Percentiles rank a stretch among this genome's conserved stretches.
Evolutionary conservation across 305 asterid species (phyloP).

Genomic region (Solanum hybrid): DNA sequence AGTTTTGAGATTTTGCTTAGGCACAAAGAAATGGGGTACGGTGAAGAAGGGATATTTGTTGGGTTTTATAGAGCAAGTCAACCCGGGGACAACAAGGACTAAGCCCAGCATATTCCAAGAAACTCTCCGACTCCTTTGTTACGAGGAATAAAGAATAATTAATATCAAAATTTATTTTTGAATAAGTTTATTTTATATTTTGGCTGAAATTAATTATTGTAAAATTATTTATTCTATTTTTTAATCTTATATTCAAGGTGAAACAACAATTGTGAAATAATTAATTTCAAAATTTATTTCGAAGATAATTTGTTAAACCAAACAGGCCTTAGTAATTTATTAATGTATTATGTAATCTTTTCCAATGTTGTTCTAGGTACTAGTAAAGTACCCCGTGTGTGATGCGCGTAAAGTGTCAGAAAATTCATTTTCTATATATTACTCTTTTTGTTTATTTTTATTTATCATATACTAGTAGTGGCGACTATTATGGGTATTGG

Average conservation of each 20-base stretch:
- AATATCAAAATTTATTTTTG: neutral
- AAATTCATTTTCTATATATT: neutral
- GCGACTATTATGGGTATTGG: too few relatives aligned
- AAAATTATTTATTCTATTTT: neutral
- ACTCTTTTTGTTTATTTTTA: neutral
- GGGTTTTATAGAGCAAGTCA: neutral
- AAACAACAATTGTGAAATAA: neutral
- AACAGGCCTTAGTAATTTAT: neutral
- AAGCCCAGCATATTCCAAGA: neutral
- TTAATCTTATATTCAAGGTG: neutral
- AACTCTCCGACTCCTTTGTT: neutral
- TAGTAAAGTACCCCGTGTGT: neutral
- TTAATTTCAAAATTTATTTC: neutral
- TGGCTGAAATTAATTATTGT: neutral
- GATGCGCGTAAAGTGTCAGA: neutral
- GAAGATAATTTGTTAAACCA: neutral
- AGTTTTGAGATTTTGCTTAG: neutral
- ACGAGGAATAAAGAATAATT: fast-evolving
- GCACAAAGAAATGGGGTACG: neutral
- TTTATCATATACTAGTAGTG: too few relatives aligned
- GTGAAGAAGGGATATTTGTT: neutral
- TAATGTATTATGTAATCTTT: neutral
- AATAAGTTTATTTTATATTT: neutral
- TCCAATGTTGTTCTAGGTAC: neutral
- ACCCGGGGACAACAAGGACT: neutral